A percentile compares a stretch with the other conserved stretches of the same genome.
These are phyloP conservation scores for Nicotiana tomentosiformis DNA, from an alignment of 257 asterid species.

Conservation along the genomic window DNA sequence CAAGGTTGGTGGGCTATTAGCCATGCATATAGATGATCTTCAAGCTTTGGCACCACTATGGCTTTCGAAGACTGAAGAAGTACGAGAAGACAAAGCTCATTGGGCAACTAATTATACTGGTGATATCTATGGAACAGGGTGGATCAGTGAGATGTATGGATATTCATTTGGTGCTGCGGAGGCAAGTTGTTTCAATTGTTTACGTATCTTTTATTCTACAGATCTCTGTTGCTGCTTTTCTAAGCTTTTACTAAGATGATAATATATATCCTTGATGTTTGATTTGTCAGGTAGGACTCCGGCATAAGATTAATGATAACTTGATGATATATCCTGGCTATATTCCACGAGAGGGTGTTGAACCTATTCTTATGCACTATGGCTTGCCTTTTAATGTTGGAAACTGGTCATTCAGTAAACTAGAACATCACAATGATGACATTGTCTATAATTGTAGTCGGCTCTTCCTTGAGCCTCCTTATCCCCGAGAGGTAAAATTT, in stretches of 20 bases:
- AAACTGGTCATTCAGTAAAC: conserved; percentile 91
- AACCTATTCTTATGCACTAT: conserved; percentile 95
- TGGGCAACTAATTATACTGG: conserved; percentile 92
- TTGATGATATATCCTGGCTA: conserved; percentile 98
- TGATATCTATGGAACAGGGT: conserved; percentile 79
- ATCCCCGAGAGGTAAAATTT: conserved; percentile 80
- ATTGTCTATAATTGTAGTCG: conserved; percentile 88
- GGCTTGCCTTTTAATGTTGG: conserved; percentile 88
- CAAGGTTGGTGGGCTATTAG: conserved; percentile 95
- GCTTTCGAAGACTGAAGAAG: conserved; percentile 91
- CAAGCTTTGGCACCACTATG: conserved; percentile 88
- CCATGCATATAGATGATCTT: conserved; percentile 94
- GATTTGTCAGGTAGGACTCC: conserved; percentile 82
- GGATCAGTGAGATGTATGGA: conserved; percentile 99
- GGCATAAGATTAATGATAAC: conserved; percentile 79
- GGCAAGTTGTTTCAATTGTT: conserved; percentile 30
- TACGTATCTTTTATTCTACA: background rate
- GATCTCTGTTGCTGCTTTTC: background rate
- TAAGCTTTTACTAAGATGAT: background rate
- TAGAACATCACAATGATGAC: conserved; percentile 73
- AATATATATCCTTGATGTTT: conserved; percentile 18
- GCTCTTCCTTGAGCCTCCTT: conserved; percentile 95
- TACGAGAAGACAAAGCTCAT: conserved; percentile 76
- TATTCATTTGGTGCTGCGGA: conserved; percentile 98
- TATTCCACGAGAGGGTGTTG: conserved; percentile 73